Conservation (phyloP, 2,329 filamentous ascomycete genomes). For the Phyllosticta paracitricarpa region DNA sequence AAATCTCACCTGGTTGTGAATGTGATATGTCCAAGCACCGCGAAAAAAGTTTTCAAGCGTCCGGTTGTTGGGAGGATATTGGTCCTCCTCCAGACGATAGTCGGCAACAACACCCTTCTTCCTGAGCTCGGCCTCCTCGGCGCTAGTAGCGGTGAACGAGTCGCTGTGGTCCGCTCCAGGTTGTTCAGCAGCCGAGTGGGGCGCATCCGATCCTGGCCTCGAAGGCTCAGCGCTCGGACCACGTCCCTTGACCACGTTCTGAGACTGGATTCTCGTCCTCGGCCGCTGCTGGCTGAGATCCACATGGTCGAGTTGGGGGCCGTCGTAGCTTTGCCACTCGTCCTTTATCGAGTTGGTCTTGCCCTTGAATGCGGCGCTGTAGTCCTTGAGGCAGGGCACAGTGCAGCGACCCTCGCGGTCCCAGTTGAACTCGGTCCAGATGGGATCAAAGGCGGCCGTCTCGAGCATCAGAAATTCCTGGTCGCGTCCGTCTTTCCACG, state of each 20-base stretch:
- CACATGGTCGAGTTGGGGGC: conserved; percentile 30
- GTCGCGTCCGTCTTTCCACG: conserved; percentile 45
- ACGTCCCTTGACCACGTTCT: conserved; percentile 4
- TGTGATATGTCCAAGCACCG: conserved; percentile 48
- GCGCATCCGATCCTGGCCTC: conserved; percentile 8
- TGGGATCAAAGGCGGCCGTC: conserved; percentile 46
- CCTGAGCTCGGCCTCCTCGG: conserved; percentile 31
- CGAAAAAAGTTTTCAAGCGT: conserved; percentile 47
- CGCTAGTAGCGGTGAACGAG: conserved; percentile 30
- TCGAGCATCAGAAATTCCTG: conserved; percentile 48
- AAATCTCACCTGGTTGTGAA: conserved; percentile 45
- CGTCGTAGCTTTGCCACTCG: conserved; percentile 46
- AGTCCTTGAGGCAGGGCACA: conserved; percentile 45
- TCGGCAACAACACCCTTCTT: conserved; percentile 31
- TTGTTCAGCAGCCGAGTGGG: conserved; percentile 18
- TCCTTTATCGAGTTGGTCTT: conserved; percentile 35
- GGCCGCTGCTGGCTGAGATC: conserved; percentile 16
- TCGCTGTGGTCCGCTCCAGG: conserved; percentile 21
- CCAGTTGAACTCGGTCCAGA: conserved; percentile 49
- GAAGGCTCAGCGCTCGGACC: conserved; percentile 10
- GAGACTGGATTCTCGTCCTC: conserved; percentile 1
- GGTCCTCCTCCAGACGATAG: conserved; percentile 41
- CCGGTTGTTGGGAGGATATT: conserved; percentile 46
- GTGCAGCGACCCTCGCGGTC: conserved; percentile 43
- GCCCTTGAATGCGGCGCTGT: conserved; percentile 43